Evolutionary conservation across 495 filamentous ascomycete species (phyloP), one percentile per base, ranked within the genome.

Genomic region (Neurospora sp.): DNA sequence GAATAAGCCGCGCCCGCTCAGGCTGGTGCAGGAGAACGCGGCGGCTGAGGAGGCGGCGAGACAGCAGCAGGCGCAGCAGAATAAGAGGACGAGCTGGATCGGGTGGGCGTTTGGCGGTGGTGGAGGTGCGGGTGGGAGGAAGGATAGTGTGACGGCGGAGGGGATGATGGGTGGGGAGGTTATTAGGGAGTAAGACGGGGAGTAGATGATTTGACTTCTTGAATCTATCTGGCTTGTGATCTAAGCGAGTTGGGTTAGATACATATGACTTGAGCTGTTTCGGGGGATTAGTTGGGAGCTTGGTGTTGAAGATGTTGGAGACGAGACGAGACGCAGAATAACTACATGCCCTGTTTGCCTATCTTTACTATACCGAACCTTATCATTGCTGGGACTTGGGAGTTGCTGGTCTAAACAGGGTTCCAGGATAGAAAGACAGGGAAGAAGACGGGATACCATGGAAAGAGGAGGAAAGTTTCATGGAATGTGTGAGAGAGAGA

Each of bases 1-100:
- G 6, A 94, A 90, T 75, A 93, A 93, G 77, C 87, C 96, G 70
- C 87, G 96, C 39, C 96, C 96, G 1, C 83, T 99, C 78, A 86
- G 95, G 48, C 86, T 99, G 13, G 96, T 99, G 71, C 92, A 94
- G 82, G 92, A 87, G 83, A 85, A 83, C 45, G 72, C 75, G 19
- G 78, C 79, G 74, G 73, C 77, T 21, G 70, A 76, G 59, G 80
- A 77, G 34, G 81, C 79, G 69, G 54, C 54, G 54, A 66, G 28
- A 15, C 48, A 59, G 21, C 21, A 24, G 54, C 54, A 66, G 54
- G 54, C 54, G 10, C 78, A 77, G 15, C 81, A 78, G 39, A 82
- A 81, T 72, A 88, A 88, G 81, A 78, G 88, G 37, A 80, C 81
- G 34, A 88, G 87, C 76, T 89, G 88, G 88, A 86, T 89, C 43